phyloP scores from a whole-genome alignment of 2,329 filamentous ascomycete genomes.

The Ophiostoma triangulosporum region DNA sequence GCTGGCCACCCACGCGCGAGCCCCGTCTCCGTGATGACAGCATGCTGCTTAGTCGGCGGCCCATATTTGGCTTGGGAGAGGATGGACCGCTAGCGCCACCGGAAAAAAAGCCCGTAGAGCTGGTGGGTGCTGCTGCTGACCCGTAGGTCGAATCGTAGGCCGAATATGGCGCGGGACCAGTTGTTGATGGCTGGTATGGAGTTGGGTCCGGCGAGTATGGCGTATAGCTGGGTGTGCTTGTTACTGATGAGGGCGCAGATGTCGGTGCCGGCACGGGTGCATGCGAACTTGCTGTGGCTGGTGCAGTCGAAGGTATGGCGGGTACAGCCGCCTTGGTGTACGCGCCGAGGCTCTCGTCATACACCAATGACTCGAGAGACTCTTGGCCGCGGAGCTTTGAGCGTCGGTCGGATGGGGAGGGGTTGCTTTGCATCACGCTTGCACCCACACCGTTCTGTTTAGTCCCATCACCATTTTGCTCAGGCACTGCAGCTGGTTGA shows the following conservation, averaged over 20 bases:
- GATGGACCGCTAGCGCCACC: neutral
- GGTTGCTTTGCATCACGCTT: neutral
- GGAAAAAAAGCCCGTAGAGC: neutral
- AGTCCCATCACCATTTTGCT: neutral
- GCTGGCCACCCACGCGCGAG: constrained; percentile 12
- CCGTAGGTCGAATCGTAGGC: constrained; percentile 7
- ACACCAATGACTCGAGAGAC: constrained; percentile 23
- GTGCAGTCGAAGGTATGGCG: neutral
- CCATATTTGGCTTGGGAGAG: neutral
- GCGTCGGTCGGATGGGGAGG: neutral
- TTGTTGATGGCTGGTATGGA: neutral
- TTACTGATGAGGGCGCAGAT: neutral
- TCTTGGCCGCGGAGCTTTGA: constrained; percentile 21
- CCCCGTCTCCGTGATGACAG: constrained; percentile 4
- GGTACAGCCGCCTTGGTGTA: constrained; percentile 2
- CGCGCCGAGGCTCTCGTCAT: constrained; percentile 3
- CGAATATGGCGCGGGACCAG: constrained; percentile 2
- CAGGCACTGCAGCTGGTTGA: constrained; percentile 11
- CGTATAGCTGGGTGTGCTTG: neutral
- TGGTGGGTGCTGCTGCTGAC: neutral
- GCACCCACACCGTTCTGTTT: neutral
- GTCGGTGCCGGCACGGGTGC: neutral
- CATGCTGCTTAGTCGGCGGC: constrained; percentile 5
- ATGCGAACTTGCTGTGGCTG: neutral
- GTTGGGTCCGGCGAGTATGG: neutral